phyloP scores from a whole-genome alignment of 495 filamentous ascomycete genomes.

The Aspergillus wentii region DNA sequence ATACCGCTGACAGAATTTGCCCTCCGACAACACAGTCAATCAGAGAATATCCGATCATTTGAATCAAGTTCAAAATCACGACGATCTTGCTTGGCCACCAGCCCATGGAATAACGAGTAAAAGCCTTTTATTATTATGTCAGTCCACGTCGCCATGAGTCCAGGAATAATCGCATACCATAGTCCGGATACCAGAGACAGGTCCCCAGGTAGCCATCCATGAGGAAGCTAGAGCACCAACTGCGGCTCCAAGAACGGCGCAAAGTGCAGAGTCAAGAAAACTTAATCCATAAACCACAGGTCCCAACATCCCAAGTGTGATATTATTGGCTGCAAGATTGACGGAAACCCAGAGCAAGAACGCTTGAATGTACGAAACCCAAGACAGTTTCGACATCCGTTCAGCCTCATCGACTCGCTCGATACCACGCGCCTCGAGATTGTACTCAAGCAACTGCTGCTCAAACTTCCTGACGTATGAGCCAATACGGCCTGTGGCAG shows the following conservation, averaged over 20 bases:
- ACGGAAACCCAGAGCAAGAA: conserved; percentile 69
- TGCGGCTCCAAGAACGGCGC: conserved; percentile 58
- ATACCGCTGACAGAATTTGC: conserved; percentile 71
- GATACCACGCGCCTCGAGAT: conserved; percentile 71
- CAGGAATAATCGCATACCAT: conserved; percentile 42
- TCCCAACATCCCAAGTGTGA: conserved; percentile 69
- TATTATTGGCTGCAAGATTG: conserved; percentile 73
- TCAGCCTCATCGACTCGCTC: conserved; percentile 62
- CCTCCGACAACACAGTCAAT: conserved; percentile 69
- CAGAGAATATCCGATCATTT: conserved; percentile 67
- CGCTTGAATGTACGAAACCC: conserved; percentile 57
- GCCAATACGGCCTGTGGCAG: conserved; percentile 24
- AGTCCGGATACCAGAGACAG: conserved; percentile 64
- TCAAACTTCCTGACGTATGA: conserved; percentile 32
- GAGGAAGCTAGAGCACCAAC: conserved; percentile 56
- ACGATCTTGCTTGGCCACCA: conserved; percentile 77
- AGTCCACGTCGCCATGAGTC: conserved; percentile 1
- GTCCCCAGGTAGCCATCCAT: conserved; percentile 72
- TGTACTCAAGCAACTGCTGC: conserved; percentile 43
- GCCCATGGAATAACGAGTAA: conserved; percentile 70
- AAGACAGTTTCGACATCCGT: conserved; percentile 47
- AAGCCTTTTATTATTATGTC: conserved; percentile 40
- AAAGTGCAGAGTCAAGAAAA: conserved; percentile 61
- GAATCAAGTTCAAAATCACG: conserved; percentile 65
- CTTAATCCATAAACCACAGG: conserved; percentile 64